Evolutionary conservation across 495 filamentous ascomycete species (phyloP).

Genomic region (Saxophila tyrrhenica): DNA sequence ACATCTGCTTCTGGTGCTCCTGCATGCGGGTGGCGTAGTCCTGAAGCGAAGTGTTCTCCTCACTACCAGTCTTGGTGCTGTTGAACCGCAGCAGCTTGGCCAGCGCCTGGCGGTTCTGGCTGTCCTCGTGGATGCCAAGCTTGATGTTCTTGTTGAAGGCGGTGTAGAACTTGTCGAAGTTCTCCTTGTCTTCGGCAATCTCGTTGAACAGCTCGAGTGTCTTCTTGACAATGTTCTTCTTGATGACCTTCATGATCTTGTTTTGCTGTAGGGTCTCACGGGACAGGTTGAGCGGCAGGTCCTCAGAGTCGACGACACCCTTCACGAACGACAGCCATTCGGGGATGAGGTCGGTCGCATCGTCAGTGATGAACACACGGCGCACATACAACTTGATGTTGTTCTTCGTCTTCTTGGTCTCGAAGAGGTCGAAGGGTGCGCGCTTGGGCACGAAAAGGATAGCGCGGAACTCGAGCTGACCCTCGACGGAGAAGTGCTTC

Average conservation of each 20-base stretch:
- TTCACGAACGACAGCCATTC: slow-evolving; percentile 99
- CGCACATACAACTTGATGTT: slow-evolving; percentile 99
- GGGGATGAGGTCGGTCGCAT: slow-evolving; percentile 96
- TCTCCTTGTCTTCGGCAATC: slow-evolving; percentile 97
- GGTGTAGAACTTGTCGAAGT: slow-evolving; percentile 99
- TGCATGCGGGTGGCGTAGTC: slow-evolving; percentile 99
- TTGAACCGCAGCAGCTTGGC: slow-evolving; percentile 98
- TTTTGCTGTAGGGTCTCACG: slow-evolving; percentile 99
- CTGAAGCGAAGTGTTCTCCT: slow-evolving; percentile 73
- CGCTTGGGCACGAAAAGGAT: slow-evolving; percentile 99
- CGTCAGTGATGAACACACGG: slow-evolving; percentile 99
- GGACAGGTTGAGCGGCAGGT: slow-evolving; percentile 96
- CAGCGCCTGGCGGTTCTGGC: slow-evolving; percentile 85
- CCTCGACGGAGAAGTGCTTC: slow-evolving; percentile 99
- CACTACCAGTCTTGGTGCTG: slow-evolving; percentile 90
- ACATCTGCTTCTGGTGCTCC: slow-evolving; percentile 99
- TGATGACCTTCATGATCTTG: slow-evolving; percentile 99
- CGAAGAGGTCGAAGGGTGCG: slow-evolving; percentile 97
- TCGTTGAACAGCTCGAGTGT: slow-evolving; percentile 96
- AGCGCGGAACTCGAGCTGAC: slow-evolving; percentile 99
- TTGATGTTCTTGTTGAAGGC: slow-evolving; percentile 99
- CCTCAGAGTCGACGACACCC: slow-evolving; percentile 99
- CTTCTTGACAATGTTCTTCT: slow-evolving; percentile 99
- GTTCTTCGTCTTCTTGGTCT: slow-evolving; percentile 99
- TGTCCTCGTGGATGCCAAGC: slow-evolving; percentile 99